These are phyloP conservation scores for Huntiella abstrusa DNA, from an alignment of 2,329 filamentous ascomycete genomes.

Conservation along the genomic window DNA sequence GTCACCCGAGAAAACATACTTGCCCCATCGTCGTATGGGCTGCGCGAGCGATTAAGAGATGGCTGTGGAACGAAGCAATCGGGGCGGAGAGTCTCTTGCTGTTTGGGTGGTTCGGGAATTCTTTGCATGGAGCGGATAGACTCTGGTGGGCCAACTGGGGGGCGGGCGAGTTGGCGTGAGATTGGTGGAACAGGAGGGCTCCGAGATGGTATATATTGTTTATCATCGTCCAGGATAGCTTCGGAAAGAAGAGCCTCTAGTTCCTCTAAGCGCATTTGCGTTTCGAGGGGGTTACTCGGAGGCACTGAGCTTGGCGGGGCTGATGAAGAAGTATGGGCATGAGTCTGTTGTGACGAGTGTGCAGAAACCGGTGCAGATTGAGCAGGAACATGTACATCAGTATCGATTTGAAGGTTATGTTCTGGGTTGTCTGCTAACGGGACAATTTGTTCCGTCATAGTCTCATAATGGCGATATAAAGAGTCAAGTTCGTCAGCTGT, in stretches of 20 bases:
- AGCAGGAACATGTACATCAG: too few relatives aligned
- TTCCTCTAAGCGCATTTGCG: slow-evolving; percentile 10
- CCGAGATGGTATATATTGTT: slow-evolving; percentile 2
- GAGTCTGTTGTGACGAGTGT: too few relatives aligned
- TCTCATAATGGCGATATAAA: slow-evolving; percentile 39
- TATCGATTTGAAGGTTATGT: too few relatives aligned
- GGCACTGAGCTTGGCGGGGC: too few relatives aligned
- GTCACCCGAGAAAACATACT: slow-evolving; percentile 38
- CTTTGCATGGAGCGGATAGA: slow-evolving; percentile 3
- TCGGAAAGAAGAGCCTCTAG: slow-evolving; percentile 3
- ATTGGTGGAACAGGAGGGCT: slow-evolving; percentile 1
- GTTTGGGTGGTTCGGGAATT: background rate
- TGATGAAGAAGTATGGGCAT: too few relatives aligned
- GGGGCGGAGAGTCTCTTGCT: slow-evolving; percentile 7
- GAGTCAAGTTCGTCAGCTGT: slow-evolving; percentile 26
- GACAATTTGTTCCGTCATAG: slow-evolving; percentile 22
- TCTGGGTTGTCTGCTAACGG: too few relatives aligned
- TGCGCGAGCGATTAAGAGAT: background rate
- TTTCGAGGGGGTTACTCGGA: slow-evolving; percentile 1
- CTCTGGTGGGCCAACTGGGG: slow-evolving; percentile 6
- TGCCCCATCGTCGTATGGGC: slow-evolving; percentile 23
- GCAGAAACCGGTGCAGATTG: too few relatives aligned
- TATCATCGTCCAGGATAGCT: slow-evolving; percentile 4
- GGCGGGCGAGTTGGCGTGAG: background rate
- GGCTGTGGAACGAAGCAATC: slow-evolving; percentile 1